These are phyloP conservation scores for Zygosaccharomyces bailii DNA, from an alignment of 805 yeast species.

Conservation along the genomic window DNA sequence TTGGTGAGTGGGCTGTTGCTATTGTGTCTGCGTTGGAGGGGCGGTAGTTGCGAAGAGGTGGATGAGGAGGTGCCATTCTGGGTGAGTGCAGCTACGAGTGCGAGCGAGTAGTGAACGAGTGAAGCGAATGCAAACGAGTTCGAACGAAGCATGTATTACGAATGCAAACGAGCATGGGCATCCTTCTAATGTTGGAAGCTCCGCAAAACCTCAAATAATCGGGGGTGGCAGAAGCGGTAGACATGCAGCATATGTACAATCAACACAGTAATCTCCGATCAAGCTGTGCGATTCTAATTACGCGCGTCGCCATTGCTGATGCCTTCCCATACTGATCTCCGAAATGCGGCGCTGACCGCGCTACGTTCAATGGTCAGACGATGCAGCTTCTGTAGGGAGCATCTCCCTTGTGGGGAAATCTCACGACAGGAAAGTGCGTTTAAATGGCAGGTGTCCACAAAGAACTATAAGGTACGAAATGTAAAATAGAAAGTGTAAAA, in stretches of 20 bases:
- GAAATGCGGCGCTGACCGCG: not conserved
- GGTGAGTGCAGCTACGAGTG: not conserved
- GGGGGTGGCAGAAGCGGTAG: no score
- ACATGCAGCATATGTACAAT: no score
- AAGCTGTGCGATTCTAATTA: not conserved
- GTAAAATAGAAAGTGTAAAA: not conserved
- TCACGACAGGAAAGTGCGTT: not conserved
- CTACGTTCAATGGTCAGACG: not conserved
- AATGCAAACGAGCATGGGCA: not conserved
- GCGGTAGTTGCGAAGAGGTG: constrained; percentile 1
- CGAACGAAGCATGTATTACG: no score
- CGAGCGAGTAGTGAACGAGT: not conserved
- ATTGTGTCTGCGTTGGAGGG: constrained; percentile 14
- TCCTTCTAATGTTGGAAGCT: no score
- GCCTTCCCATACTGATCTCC: not conserved
- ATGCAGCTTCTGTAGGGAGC: no score
- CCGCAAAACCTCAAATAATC: no score
- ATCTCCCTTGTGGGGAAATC: no score
- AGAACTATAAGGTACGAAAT: not conserved
- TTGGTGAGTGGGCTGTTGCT: constrained; percentile 14
- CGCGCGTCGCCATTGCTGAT: not conserved
- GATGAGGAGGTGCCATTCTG: constrained; percentile 6
- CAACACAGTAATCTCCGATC: no score
- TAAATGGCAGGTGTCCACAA: not conserved
- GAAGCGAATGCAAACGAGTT: not conserved